phyloP scores from a whole-genome alignment of 1,139 yeast genomes.

The Yamadazyma oceani region DNA sequence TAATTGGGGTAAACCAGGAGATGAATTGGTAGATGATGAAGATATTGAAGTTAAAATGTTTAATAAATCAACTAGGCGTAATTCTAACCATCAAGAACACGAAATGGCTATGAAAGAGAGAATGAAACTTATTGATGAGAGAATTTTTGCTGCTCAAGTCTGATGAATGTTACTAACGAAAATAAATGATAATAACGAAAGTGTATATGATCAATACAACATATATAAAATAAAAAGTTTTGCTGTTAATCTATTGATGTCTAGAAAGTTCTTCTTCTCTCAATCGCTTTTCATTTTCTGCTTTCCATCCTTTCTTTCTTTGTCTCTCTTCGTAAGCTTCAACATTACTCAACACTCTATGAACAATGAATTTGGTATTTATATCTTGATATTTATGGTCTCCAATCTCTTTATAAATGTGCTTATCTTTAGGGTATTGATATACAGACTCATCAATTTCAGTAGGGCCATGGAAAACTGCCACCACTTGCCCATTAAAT shows the following conservation, averaged over 20 bases:
- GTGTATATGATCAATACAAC: no score
- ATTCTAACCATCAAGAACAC: constrained; percentile 41
- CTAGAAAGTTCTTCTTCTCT: constrained; percentile 17
- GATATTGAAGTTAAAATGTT: constrained; percentile 20
- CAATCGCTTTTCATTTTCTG: constrained; percentile 35
- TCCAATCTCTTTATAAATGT: constrained; percentile 46
- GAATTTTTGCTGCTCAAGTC: constrained; percentile 8
- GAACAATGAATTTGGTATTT: constrained; percentile 65
- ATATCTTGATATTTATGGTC: constrained; percentile 59
- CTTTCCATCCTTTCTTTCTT: constrained; percentile 75
- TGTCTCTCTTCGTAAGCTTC: constrained; percentile 77
- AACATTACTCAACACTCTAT: constrained; percentile 64
- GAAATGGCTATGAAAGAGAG: constrained; percentile 27
- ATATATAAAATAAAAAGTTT: background rate
- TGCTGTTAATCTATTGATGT: constrained; percentile 2
- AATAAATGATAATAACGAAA: no score
- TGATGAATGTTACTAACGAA: no score
- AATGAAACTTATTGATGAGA: constrained; percentile 25
- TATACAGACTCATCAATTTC: constrained; percentile 43
- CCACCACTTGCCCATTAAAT: constrained; percentile 40
- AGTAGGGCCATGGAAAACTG: constrained; percentile 68
- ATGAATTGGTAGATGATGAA: constrained; percentile 51
- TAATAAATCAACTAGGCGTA: constrained; percentile 33
- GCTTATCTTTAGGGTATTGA: constrained; percentile 31
- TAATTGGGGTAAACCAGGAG: constrained; percentile 75